Base-by-base conservation (phyloP, 352 stramenopile species). In the Globisporangium polare region DNA sequence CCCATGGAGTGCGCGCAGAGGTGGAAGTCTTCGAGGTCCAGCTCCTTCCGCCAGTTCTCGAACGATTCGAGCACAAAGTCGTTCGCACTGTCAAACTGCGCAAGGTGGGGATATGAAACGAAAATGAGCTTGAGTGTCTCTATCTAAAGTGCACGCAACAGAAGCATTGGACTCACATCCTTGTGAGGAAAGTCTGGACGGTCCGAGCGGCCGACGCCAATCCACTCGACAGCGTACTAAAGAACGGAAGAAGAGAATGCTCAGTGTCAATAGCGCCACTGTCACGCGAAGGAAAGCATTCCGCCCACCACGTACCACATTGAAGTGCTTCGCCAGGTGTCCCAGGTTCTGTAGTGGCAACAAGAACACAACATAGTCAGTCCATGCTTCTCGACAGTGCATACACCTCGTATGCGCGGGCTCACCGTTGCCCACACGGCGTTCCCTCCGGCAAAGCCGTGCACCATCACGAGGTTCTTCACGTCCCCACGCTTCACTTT, bases 201-300 rank as follows among this genome's bases (percentile, higher is more conserved):
- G 62, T 95, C 83, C 9, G 82, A 93, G 13, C 86, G 86, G 2
- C 80, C 86, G 33, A 88, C 76, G 47, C 86, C 86, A 52, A 92
- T 89, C 86, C 86, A 95, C 51, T 95, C 83, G 29, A 95, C 86
- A 3, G 86, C 81, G 64, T 93, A 95, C 83, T 94, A 17, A 22
- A 33, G 42, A 9, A 52, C 4, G 54, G 55, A 59, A 50, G 22
- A 60, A 5, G 3, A 35, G 29, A 10, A 13, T 2, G 39, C 35
- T 29, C n/a, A 64, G 15, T 50, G 3, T 2, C 5, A 7, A 17
- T 18, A 35, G 17, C 29, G 31, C 24, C 17, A 54, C 26, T 50
- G 39, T 18, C 22, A 22, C 43, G 41, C 29, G 10, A 27, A 57
- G 29, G 9, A 8, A 35, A 39, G 33, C 9, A 39, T 39, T 39